Conservation (phyloP, 495 filamentous ascomycete genomes). For the Neohortaea acidophila region DNA sequence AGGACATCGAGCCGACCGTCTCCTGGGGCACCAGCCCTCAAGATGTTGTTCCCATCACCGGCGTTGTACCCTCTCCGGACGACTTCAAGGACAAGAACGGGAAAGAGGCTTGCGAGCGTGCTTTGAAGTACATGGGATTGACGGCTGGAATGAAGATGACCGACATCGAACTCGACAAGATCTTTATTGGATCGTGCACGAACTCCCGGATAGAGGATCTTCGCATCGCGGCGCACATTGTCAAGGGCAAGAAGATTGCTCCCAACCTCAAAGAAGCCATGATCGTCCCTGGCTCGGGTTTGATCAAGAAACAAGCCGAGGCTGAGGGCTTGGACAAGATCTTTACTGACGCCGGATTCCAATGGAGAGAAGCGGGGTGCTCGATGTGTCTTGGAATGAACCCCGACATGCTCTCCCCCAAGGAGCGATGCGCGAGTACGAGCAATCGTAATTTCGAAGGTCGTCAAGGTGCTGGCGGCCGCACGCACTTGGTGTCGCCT, state of each 20-base stretch:
- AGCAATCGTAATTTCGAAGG: conserved; percentile 98
- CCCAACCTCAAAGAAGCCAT: conserved; percentile 81
- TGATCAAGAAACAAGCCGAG: conserved; percentile 89
- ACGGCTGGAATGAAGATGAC: conserved; percentile 73
- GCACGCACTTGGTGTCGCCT: conserved; percentile 93
- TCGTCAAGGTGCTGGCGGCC: conserved; percentile 80
- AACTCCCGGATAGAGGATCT: conserved; percentile 96
- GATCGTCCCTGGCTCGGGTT: conserved; percentile 88
- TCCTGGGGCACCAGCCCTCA: conserved; percentile 97
- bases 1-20: conserved; percentile 83
- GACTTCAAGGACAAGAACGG: conserved; percentile 64
- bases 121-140: conserved; percentile 94
- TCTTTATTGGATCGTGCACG: conserved; percentile 97
- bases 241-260: conserved; percentile 74
- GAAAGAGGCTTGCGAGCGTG: conserved; percentile 60
- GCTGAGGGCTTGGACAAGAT: conserved; percentile 82
- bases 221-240: conserved; percentile 67
- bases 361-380: conserved; percentile 96
- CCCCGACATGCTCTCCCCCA: conserved; percentile 87
- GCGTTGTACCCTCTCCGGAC: conserved; percentile 74
- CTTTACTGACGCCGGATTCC: conserved; percentile 82
- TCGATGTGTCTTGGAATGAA: conserved; percentile 99
- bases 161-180: conserved; percentile 79
- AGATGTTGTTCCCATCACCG: conserved; percentile 86
- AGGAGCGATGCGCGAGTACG: conserved; percentile 86